Conservation (phyloP, 306 rosid genomes). For the Prosopis cineraria region DNA sequence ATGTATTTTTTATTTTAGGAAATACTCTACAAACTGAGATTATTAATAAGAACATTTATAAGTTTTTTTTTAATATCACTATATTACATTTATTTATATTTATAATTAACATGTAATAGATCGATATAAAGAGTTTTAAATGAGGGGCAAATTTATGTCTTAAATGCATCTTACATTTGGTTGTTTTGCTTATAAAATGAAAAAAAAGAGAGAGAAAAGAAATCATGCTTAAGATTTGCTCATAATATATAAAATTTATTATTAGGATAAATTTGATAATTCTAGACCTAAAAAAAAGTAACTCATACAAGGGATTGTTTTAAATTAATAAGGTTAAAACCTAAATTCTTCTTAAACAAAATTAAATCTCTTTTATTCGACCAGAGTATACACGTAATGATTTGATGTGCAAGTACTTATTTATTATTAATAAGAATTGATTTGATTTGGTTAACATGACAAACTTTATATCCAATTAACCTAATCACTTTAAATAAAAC, state of each 20-base stretch:
- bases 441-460: neutral
- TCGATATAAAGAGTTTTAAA: too few relatives aligned
- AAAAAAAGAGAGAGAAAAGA: too few relatives aligned
- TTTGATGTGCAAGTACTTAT: neutral
- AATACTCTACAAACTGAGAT: neutral
- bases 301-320: neutral
- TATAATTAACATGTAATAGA: neutral
- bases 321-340: neutral
- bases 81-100: neutral
- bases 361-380: neutral
- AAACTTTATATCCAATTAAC: neutral
- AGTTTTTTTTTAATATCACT: neutral
- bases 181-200: too few relatives aligned
- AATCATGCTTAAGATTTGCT: too few relatives aligned
- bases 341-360: neutral
- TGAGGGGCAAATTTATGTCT: too few relatives aligned
- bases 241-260: too few relatives aligned
- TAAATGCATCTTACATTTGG: too few relatives aligned
- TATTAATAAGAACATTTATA: neutral
- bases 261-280: neutral
- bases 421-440: neutral
- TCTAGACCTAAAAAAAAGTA: neutral
- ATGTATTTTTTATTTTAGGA: neutral
- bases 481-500: neutral
- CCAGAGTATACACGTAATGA: neutral